Percentiles rank a stretch among this genome's conserved stretches.
Evolutionary conservation across 768 basidiomycete genomes (phyloP).

Genomic region (Ramaria rubella): DNA sequence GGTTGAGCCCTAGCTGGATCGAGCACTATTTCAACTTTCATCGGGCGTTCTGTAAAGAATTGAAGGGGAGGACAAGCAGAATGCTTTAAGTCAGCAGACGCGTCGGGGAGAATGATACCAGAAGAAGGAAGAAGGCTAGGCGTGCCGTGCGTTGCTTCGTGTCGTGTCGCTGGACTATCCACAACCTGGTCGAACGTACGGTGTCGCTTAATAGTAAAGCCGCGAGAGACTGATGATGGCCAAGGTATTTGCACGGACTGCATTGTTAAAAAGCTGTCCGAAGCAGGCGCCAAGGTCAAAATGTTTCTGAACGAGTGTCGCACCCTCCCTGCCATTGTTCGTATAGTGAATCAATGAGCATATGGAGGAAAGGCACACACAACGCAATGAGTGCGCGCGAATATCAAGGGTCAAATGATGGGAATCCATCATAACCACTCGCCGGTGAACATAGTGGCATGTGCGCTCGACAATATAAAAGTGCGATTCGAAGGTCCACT

Average conservation of each 20-base stretch:
- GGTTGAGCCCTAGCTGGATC: slow-evolving; percentile 70
- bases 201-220: not conserved
- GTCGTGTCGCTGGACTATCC: not conserved
- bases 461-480: too few relatives aligned
- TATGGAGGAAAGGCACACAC: too few relatives aligned
- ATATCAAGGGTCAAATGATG: not conserved
- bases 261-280: too few relatives aligned
- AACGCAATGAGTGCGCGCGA: too few relatives aligned
- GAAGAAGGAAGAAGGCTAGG: not conserved
- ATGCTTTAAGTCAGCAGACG: slow-evolving; percentile 4
- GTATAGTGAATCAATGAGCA: too few relatives aligned
- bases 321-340: too few relatives aligned
- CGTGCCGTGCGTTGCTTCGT: not conserved
- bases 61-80: slow-evolving; percentile 5
- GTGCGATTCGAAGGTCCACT: too few relatives aligned
- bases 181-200: not conserved
- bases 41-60: slow-evolving; percentile 69
- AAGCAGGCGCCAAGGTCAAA: too few relatives aligned
- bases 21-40: slow-evolving; percentile 98
- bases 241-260: too few relatives aligned
- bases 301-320: too few relatives aligned
- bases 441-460: too few relatives aligned
- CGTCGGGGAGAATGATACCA: not conserved
- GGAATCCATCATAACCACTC: not conserved
- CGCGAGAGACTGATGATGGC: too few relatives aligned